Evolutionary conservation across 805 yeast species (phyloP), one percentile per base, ranked within the genome.

Genomic region (Zygosaccharomyces bailii): DNA sequence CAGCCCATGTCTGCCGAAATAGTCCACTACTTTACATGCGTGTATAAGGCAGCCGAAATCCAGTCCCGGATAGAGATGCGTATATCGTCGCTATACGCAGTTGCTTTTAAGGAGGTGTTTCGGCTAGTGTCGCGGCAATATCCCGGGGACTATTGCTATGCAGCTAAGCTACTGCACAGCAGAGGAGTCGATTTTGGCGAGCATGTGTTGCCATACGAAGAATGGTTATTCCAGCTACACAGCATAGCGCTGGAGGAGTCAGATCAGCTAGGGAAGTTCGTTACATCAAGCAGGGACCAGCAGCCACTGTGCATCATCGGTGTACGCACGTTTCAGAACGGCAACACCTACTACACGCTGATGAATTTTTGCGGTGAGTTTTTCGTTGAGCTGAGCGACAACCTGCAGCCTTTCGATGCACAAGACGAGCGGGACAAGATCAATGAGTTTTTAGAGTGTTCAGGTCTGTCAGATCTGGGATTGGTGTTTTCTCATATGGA

Each of bases 321-420:
- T 5, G 43, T 35, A n/a, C 50, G 45, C 19, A 27, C 23, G 13
- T 30, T 44, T 24, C 33, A 30, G 9, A 42, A 36, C 13, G 44
- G 36, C 17, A 38, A 46, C 24, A 23, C 30, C 2, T 54, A 52
- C 24, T 46, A 46, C 27, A 52, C 45, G 9, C 33, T 55, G 17
- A 41, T 55, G 45, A 48, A 54, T 42, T 42, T 35, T 14, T 21
- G 46, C 24, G 60, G 60, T 4, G 53, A 53, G 18, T 43, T 53
- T 34, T 44, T 35, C 24, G 49, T 53, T 19, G 50, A 48, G 19
- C 37, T 38, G 14, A 38, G 43, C 23, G 42, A 42, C 4, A 52
- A 51, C 29, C 32, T 48, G 11, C 34, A 35, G 23, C n/a, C 25
- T 1, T 34, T 32, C 18, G 47, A 52, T 10, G 18, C 34, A 13